phyloP scores from a whole-genome alignment of 2,329 filamentous ascomycete species.

The Beauveria scarabaeidicola region DNA sequence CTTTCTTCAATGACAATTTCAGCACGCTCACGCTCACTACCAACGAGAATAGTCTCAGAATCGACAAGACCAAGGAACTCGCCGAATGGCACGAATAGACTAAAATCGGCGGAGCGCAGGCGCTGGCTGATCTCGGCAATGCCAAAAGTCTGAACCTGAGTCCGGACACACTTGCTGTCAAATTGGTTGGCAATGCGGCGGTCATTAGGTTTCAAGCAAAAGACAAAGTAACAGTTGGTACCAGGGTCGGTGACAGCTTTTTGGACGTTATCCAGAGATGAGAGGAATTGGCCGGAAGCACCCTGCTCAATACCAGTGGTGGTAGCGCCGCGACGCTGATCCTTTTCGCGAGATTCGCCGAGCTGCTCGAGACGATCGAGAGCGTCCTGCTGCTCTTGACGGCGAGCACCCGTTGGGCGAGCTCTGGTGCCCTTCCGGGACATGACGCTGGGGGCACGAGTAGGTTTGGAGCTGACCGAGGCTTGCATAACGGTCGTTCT shows the following conservation, averaged over 20 bases:
- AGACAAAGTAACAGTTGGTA: constrained; percentile 91
- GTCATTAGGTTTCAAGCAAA: constrained; percentile 96
- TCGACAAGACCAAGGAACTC: constrained; percentile 90
- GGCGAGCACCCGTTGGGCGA: constrained; percentile 26
- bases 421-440: constrained; percentile 57
- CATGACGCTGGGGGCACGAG: constrained; percentile 87
- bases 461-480: constrained; percentile 89
- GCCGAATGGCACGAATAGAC: constrained; percentile 87
- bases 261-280: constrained; percentile 81
- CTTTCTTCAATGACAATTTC: constrained; percentile 88
- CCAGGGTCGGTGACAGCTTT: constrained; percentile 74
- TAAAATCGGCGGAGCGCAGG: constrained; percentile 88
- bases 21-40: constrained; percentile 84
- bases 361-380: constrained; percentile 39
- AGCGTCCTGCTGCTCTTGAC: constrained; percentile 33
- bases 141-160: constrained; percentile 88
- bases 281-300: constrained; percentile 84
- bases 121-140: constrained; percentile 96
- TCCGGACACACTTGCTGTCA: constrained; percentile 94
- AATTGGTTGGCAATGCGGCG: constrained; percentile 96
- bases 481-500: constrained; percentile 88
- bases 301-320: constrained; percentile 58
- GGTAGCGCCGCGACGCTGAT: constrained; percentile 31
- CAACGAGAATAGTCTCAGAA: constrained; percentile 74
- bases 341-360: constrained; percentile 40